These are phyloP conservation scores for Spathaspora sp. DNA, from an alignment of 1,139 yeast genomes.

Conservation along the genomic window DNA sequence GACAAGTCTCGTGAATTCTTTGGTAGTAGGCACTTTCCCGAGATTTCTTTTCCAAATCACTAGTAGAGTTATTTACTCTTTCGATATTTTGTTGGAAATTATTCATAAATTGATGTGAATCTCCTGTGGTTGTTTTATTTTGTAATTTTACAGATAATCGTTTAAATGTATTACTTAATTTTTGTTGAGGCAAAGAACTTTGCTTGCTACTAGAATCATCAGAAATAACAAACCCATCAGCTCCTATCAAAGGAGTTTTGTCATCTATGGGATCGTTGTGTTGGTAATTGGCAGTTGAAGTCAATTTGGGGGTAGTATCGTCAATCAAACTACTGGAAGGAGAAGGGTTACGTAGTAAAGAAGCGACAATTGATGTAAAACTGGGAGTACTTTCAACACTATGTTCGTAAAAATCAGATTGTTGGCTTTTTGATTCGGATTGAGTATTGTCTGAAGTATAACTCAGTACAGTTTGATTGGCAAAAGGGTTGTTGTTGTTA, in stretches of 20 bases:
- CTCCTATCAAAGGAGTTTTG: conserved; percentile 29
- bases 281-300: conserved; percentile 11
- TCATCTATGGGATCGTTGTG: conserved; percentile 19
- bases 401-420: not conserved
- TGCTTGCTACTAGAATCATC: conserved; percentile 1
- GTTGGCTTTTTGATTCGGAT: no score
- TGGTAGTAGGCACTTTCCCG: conserved; percentile 33
- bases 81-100: conserved; percentile 41
- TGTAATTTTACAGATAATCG: conserved; percentile 42
- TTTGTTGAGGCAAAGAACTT: conserved; percentile 32
- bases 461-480: no score
- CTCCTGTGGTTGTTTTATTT: conserved; percentile 36
- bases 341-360: conserved; percentile 24
- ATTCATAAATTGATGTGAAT: conserved; percentile 41
- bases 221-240: conserved; percentile 10
- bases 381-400: conserved; percentile 18
- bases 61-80: conserved; percentile 13
- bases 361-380: conserved; percentile 35
- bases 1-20: conserved; percentile 21
- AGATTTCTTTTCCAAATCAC: not conserved
- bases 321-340: conserved; percentile 5
- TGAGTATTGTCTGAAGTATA: no score
- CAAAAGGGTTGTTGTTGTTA: no score
- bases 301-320: conserved; percentile 33
- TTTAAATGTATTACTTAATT: conserved; percentile 38